Percentiles rank a stretch among this genome's conserved stretches.
These are phyloP conservation scores for Tanozyma kutaoensis DNA, from an alignment of 805 yeast genomes.

Conservation along the genomic window DNA sequence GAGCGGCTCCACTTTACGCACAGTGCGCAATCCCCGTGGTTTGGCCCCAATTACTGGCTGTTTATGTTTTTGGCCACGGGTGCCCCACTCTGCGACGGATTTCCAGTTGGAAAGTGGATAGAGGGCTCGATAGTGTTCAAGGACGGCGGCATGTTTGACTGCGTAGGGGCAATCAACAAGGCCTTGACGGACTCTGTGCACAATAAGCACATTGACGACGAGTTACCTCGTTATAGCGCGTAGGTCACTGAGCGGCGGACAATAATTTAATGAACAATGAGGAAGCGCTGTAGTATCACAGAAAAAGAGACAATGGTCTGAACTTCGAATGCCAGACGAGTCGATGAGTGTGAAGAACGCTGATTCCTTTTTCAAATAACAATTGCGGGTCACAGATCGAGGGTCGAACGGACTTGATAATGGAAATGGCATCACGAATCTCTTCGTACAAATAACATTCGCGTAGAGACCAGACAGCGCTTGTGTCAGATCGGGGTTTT, in stretches of 20 bases:
- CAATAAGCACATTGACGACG: conserved; percentile 27
- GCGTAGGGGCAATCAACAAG: conserved; percentile 18
- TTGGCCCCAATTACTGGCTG: conserved; percentile 38
- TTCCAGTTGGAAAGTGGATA: conserved; percentile 24
- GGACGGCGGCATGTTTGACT: conserved; percentile 35
- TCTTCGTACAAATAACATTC: too few species aligned
- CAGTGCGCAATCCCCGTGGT: conserved; percentile 35
- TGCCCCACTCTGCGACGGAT: conserved; percentile 23
- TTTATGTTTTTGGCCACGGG: conserved; percentile 23
- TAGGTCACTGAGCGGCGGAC: not conserved
- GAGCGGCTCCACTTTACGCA: conserved; percentile 21
- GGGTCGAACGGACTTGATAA: too few species aligned
- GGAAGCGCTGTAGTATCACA: too few species aligned
- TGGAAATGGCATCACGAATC: too few species aligned
- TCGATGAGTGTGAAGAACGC: too few species aligned
- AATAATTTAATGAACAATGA: not conserved
- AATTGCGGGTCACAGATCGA: too few species aligned
- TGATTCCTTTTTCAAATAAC: too few species aligned
- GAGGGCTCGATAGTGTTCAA: conserved; percentile 24
- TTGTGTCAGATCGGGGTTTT: too few species aligned
- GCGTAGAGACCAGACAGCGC: too few species aligned
- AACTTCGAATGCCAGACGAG: too few species aligned
- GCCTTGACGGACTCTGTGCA: conserved; percentile 21
- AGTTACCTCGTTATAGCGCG: conserved; percentile 27
- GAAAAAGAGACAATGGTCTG: too few species aligned